Conservation (phyloP, 768 basidiomycete species). For the Leccinum imitatum region DNA sequence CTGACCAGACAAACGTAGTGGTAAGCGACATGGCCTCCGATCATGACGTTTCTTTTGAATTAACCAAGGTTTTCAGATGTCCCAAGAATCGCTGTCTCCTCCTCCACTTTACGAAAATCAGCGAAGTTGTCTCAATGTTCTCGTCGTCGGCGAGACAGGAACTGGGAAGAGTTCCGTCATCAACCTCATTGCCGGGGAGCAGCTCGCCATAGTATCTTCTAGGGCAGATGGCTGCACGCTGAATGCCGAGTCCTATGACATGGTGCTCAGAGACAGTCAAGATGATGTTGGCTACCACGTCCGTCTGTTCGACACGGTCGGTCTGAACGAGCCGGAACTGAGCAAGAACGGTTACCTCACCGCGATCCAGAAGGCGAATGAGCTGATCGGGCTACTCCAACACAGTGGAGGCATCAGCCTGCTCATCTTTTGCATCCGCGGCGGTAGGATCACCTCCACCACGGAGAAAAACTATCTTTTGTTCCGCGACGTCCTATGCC, state of each 20-base stretch:
- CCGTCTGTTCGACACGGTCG: constrained; percentile 33
- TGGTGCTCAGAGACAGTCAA: constrained; percentile 15
- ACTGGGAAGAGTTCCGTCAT: constrained; percentile 41
- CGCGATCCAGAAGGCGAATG: constrained; percentile 29
- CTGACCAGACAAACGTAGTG: not conserved
- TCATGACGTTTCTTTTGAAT: not conserved
- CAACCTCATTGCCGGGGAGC: constrained; percentile 36
- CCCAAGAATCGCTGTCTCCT: not conserved
- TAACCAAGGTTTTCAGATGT: constrained; percentile 5
- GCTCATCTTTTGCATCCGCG: constrained; percentile 35
- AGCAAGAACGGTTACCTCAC: constrained; percentile 21
- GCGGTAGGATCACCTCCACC: constrained; percentile 27
- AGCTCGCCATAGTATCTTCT: constrained; percentile 29
- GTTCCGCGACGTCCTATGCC: constrained; percentile 29
- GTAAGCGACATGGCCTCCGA: constrained; percentile 9
- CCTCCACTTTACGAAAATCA: constrained; percentile 14
- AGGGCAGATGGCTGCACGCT: constrained; percentile 37
- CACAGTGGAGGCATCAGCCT: constrained; percentile 28
- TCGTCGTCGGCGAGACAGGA: constrained; percentile 34
- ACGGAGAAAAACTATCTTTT: constrained; percentile 28
- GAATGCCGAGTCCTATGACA: constrained; percentile 22
- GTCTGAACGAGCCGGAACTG: constrained; percentile 28
- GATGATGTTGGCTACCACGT: constrained; percentile 11
- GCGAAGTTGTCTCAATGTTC: constrained; percentile 32
- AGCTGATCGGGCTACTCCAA: constrained; percentile 33